Evolutionary conservation across 768 basidiomycete genomes (phyloP), one percentile per base, ranked within the genome.

Genomic region (Gelatoporia subvermispora): DNA sequence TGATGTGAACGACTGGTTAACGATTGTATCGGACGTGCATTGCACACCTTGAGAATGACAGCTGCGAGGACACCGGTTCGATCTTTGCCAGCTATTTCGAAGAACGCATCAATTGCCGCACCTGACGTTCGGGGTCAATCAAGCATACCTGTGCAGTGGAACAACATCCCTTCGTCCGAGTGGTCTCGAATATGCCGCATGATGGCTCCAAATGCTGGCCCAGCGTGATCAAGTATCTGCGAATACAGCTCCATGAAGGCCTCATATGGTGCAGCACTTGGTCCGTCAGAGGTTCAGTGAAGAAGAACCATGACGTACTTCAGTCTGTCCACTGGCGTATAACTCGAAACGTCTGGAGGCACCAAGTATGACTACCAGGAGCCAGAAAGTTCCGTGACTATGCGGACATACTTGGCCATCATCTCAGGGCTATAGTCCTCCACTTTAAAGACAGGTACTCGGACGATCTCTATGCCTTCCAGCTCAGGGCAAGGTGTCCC

Each of bases 401-500:
- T 36, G 25, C 35, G 41, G 68, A 82, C 86, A 68, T 69, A 89
- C 88, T 79, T 85, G 58, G 88, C 84, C 79, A 91, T 85, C 68
- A 75, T 79, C 65, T 89, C 84, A 18, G 88, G 88, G 61, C 86
- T 88, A 64, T 90, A 90, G 61, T 91, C 88, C 61, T 83, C 83
- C 40, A 69, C 79, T 57, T 75, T 68, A 52, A 78, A 78, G 7
- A 90, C 84, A 1, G 88, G 87, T 13, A 71, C 68, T 47, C 76
- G 82, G 15, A 80, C 40, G 45, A 88, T 63, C 34, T 79, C 72
- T 20, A 89, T 73, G 5, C 81, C 84, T 22, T 81, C 76, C 49
- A 91, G 81, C 13, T 61, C 53, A 40, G 87, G 87, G 44, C 77
- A 67, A 10, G 85, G 84, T 3, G 78, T 63, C 45, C 80, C 75